Evolutionary conservation across 768 basidiomycete genomes (phyloP).

Genomic region (Flagelloscypha sp.): DNA sequence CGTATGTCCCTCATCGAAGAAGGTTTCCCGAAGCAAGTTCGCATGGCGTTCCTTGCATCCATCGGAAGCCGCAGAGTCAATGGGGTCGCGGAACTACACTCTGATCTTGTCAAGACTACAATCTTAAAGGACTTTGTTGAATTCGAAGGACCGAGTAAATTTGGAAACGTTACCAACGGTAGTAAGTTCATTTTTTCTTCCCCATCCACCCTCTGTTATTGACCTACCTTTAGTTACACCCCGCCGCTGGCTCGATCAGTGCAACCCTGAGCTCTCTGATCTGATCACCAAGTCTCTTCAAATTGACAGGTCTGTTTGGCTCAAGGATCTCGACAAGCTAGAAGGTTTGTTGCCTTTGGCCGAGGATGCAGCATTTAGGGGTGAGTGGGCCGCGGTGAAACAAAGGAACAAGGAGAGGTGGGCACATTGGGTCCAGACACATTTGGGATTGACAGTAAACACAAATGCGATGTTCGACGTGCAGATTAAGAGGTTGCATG

Average conservation of each 20-base stretch:
- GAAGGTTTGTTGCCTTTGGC: constrained; percentile 65
- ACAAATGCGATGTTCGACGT: constrained; percentile 82
- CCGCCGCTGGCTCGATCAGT: constrained; percentile 64
- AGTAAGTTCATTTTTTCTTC: constrained; percentile 35
- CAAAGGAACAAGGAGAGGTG: constrained; percentile 86
- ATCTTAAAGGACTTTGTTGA: constrained; percentile 92
- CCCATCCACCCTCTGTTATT: neutral
- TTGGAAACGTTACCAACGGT: constrained; percentile 90
- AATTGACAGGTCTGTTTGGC: constrained; percentile 68
- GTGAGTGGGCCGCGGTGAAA: constrained; percentile 80
- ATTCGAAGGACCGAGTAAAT: constrained; percentile 82
- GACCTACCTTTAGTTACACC: constrained; percentile 37
- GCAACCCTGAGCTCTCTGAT: constrained; percentile 80
- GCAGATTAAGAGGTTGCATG: constrained; percentile 90
- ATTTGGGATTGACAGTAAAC: constrained; percentile 63
- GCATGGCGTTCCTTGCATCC: constrained; percentile 89
- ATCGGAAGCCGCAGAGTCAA: constrained; percentile 87
- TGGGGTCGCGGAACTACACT: constrained; percentile 95
- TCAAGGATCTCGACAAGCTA: constrained; percentile 75
- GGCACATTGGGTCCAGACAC: constrained; percentile 64
- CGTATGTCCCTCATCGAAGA: constrained; percentile 95
- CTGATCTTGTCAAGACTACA: constrained; percentile 75
- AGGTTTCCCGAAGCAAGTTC: constrained; percentile 76
- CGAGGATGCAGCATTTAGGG: constrained; percentile 68
- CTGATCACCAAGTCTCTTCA: constrained; percentile 82